Conservation (phyloP, 257 asterid genomes). For the Solanum ahanhuiri region DNA sequence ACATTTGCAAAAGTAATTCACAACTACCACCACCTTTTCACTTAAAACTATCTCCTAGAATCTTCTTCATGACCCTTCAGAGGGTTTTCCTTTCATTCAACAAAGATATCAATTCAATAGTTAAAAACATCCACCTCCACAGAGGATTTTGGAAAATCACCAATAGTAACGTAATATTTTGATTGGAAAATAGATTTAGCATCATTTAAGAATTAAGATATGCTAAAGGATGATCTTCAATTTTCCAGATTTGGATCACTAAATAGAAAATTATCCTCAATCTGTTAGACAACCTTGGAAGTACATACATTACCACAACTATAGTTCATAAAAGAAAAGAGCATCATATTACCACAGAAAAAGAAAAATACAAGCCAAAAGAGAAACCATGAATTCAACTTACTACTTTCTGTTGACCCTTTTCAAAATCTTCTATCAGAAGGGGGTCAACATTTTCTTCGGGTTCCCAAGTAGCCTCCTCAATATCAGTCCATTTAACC, state of each 20-base stretch:
- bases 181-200: background rate
- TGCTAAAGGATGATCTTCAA: background rate
- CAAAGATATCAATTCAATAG: background rate
- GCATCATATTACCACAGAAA: background rate
- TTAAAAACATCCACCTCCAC: background rate
- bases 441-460: conserved; percentile 73
- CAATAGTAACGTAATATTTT: background rate
- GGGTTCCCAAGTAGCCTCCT: conserved; percentile 91
- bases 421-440: conserved; percentile 40
- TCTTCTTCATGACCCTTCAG: background rate
- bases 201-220: background rate
- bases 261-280: background rate
- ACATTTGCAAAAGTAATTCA: background rate
- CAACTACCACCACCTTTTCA: background rate
- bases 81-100: background rate
- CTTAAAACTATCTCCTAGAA: background rate
- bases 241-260: background rate
- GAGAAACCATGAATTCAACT: background rate
- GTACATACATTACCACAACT: background rate
- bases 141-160: background rate
- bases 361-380: background rate
- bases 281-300: background rate
- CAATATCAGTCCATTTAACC: conserved; percentile 83
- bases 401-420: conserved; percentile 10
- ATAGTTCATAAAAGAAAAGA: background rate